These are phyloP conservation scores for Lentinula sp. DNA, from an alignment of 768 basidiomycete species.

Conservation along the genomic window DNA sequence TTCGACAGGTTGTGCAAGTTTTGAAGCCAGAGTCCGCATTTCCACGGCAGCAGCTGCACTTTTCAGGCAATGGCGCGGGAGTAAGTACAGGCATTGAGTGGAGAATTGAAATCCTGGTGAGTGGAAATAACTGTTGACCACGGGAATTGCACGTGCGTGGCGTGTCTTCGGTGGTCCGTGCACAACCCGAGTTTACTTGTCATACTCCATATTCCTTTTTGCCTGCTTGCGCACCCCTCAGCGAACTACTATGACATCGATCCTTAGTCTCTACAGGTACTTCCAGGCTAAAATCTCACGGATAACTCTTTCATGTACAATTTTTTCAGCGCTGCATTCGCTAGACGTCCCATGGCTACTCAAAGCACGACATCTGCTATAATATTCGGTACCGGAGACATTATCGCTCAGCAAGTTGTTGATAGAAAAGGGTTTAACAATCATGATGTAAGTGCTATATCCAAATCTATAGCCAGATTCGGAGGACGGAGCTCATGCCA, in stretches of 20 bases:
- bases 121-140: not conserved
- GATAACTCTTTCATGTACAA: not conserved
- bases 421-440: conserved; percentile 43
- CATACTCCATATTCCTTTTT: not conserved
- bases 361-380: conserved; percentile 23
- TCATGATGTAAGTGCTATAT: conserved; percentile 41
- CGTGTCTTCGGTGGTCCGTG: not conserved
- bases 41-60: not conserved
- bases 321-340: conserved; percentile 28
- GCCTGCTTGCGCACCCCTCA: not conserved
- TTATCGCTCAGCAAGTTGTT: conserved; percentile 60
- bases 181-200: not conserved
- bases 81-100: not conserved
- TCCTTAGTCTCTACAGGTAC: not conserved
- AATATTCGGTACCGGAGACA: conserved; percentile 47
- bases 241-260: not conserved
- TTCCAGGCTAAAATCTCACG: not conserved
- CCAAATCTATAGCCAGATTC: not conserved
- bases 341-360: conserved; percentile 28
- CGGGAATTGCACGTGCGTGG: not conserved
- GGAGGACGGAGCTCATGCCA: not conserved
- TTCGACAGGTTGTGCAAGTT: not conserved
- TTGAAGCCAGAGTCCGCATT: not conserved
- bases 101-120: not conserved
- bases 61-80: not conserved